Base-by-base conservation (phyloP, 2,329 filamentous ascomycete genomes). In the Aquanectria penicillioides region DNA sequence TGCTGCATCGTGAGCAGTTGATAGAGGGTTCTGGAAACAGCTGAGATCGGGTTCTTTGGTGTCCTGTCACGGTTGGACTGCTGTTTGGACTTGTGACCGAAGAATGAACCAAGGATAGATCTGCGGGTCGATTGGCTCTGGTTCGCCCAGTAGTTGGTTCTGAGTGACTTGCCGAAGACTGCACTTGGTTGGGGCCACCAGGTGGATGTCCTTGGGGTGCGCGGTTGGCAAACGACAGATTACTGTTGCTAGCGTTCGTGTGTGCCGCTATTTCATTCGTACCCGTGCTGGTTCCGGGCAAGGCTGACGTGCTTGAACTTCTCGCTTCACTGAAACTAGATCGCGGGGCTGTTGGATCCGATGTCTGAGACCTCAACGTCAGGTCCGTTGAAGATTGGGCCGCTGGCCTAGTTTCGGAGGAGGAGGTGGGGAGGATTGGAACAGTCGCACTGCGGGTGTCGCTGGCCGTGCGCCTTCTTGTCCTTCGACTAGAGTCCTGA, bases 1-100 rank as follows among this genome's bases (percentile, higher is more conserved):
- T 89, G 17, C 81, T 78, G 73, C 94, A 98, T 9, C 86, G 81
- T 31, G 87, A 84, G 73, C 94, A 97, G 8, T 81, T 82, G 47
- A 97, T 86, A 1, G 86, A 87, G 1, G 93, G 92, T 69, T 96
- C 92, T 1, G 80, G 74, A 62, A 85, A 92, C 2, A 86, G 76
- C 67, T 85, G 78, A 61, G 82, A 74, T 71, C 80, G 72, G 67
- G 74, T 68, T 43, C 77, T 75, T 31, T 79, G 77, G 38, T 80
- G 77, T 15, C 74, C 67, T 33, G 72, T 55, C 47, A 77, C 59
- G 28, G 66, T 68, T 11, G 75, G 73, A 34, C 71, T 77, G 25
- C 59, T 69, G 2, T 70, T 54, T 1, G 76, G 76, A 41, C 70
- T 77, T 11, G 71, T 63, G 4, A 69, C 67, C 4, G 71, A 48